These are phyloP conservation scores for Pontederia paniculata DNA, from an alignment of 176 grass and related monocot species.

Conservation along the genomic window DNA sequence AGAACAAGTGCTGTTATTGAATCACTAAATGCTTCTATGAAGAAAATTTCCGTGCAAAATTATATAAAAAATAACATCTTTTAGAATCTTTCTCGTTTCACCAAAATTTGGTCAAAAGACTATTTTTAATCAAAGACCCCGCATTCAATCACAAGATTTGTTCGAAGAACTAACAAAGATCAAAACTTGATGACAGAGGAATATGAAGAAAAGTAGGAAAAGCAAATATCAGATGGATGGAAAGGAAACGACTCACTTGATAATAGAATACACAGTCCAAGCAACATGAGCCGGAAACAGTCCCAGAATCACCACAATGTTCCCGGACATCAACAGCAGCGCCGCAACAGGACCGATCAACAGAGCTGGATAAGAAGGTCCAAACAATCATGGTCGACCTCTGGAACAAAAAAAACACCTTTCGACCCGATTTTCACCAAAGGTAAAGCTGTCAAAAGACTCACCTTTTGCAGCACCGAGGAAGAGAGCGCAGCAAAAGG, in stretches of 20 bases:
- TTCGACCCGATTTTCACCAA: not conserved
- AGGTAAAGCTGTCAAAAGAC: slow-evolving; percentile 2
- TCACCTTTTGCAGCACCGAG: slow-evolving; percentile 79
- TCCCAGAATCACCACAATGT: slow-evolving; percentile 62
- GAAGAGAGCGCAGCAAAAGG: slow-evolving; percentile 83
- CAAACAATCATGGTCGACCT: slow-evolving; percentile 4
- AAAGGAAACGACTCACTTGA: slow-evolving; percentile 40
- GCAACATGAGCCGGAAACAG: slow-evolving; percentile 77
- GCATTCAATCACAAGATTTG: too few relatives aligned
- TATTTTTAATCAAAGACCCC: too few relatives aligned
- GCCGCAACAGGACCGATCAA: slow-evolving; percentile 74
- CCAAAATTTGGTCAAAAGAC: too few relatives aligned
- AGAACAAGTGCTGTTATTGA: too few relatives aligned
- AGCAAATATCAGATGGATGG: not conserved
- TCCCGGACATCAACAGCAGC: slow-evolving; percentile 57
- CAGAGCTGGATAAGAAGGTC: slow-evolving; percentile 34
- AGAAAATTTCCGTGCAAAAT: too few relatives aligned
- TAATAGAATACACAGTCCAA: slow-evolving; percentile 76
- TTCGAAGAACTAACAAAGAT: not conserved
- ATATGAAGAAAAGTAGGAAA: not conserved
- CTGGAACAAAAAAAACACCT: slow-evolving; percentile 6
- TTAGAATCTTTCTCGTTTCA: too few relatives aligned
- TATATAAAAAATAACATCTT: too few relatives aligned
- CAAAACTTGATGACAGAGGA: not conserved
- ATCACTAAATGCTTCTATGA: too few relatives aligned